These are phyloP conservation scores for Trichocladium antarcticum DNA, from an alignment of 495 filamentous ascomycete species.

Conservation along the genomic window DNA sequence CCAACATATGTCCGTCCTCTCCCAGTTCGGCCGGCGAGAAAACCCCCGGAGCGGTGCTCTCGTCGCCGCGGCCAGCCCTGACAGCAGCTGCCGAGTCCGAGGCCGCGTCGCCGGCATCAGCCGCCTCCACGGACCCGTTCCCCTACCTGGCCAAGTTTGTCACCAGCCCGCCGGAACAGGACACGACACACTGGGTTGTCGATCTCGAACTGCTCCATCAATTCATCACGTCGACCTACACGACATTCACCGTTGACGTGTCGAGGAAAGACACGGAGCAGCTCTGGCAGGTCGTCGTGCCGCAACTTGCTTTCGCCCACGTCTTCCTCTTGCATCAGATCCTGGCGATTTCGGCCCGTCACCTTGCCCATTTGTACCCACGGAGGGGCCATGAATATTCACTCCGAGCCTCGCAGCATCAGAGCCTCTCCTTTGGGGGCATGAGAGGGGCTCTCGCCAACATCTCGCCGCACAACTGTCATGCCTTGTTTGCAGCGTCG, in stretches of 20 bases:
- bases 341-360: slow-evolving; percentile 19
- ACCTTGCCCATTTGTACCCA: slow-evolving; percentile 19
- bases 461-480: slow-evolving; percentile 22
- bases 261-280: neutral
- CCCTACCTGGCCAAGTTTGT: slow-evolving; percentile 19
- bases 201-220: slow-evolving; percentile 25
- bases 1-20: neutral
- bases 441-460: slow-evolving; percentile 15
- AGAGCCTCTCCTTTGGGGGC: slow-evolving; percentile 16
- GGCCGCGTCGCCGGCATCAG: neutral
- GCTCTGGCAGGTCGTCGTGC: slow-evolving; percentile 19
- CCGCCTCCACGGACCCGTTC: slow-evolving; percentile 18
- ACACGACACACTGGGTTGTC: slow-evolving; percentile 13
- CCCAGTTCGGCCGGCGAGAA: neutral
- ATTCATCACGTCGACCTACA: slow-evolving; percentile 14
- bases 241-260: slow-evolving; percentile 6
- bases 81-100: slow-evolving; percentile 1
- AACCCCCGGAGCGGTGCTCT: too few species aligned
- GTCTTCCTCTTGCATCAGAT: slow-evolving; percentile 23
- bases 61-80: too few species aligned
- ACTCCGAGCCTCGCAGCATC: slow-evolving; percentile 18
- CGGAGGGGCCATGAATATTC: slow-evolving; percentile 6
- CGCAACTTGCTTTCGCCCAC: slow-evolving; percentile 15
- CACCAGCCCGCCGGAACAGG: slow-evolving; percentile 3
- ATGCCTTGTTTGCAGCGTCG: slow-evolving; percentile 20